Conservation (phyloP, 2,329 filamentous ascomycete genomes). For the Alternaria gaisen region DNA sequence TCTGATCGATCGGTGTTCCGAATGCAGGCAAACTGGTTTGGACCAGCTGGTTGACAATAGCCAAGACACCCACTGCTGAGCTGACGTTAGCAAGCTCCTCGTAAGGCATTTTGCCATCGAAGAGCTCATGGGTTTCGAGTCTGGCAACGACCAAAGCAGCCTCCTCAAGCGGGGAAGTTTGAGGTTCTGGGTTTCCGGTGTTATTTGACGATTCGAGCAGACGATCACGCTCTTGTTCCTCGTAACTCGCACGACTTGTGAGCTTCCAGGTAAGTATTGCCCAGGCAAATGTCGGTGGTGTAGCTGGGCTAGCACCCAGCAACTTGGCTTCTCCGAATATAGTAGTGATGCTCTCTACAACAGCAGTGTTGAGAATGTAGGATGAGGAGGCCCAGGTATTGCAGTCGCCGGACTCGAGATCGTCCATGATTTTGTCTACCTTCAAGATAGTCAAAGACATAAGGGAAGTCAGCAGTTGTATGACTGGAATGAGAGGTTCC, state of each 20-base stretch:
- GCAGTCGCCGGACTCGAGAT: constrained; percentile 45
- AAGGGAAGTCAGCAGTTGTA: constrained; percentile 74
- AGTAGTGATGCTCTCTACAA: constrained; percentile 76
- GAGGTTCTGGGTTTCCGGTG: constrained; percentile 21
- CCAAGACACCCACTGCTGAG: constrained; percentile 35
- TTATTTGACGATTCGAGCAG: constrained; percentile 33
- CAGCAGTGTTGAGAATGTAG: constrained; percentile 74
- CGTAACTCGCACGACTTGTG: constrained; percentile 24
- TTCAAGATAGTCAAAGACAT: constrained; percentile 79
- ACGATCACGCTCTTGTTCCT: constrained; percentile 43
- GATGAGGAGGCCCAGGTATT: constrained; percentile 52
- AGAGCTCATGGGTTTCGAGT: constrained; percentile 36
- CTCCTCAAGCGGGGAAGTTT: constrained; percentile 38
- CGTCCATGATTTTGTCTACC: constrained; percentile 67
- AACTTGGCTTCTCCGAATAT: constrained; percentile 69
- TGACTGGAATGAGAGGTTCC: constrained; percentile 62
- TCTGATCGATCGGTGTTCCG: constrained; percentile 57
- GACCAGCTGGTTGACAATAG: constrained; percentile 38
- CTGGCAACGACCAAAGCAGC: constrained; percentile 34
- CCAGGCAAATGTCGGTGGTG: constrained; percentile 83
- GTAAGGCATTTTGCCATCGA: constrained; percentile 36
- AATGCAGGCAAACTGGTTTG: constrained; percentile 51
- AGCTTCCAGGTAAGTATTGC: constrained; percentile 65
- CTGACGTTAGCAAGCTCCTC: constrained; percentile 40
- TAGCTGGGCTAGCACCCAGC: constrained; percentile 67